Percentiles rank a stretch among this genome's conserved stretches.
phyloP scores from a whole-genome alignment of 306 rosid genomes.

The Erythrophleum fordii region DNA sequence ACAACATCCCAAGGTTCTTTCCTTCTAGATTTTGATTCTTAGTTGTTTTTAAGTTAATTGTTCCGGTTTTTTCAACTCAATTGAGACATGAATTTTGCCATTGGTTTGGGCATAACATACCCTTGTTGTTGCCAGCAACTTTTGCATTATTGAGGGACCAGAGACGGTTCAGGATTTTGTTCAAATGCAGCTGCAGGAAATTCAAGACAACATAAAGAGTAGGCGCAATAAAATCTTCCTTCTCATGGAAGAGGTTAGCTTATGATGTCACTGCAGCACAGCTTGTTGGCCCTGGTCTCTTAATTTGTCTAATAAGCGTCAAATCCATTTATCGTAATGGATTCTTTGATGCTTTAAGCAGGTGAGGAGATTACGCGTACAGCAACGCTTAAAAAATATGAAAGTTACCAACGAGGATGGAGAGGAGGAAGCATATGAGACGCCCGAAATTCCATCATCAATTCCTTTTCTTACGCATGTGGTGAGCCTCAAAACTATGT shows the following conservation, averaged over 20 bases:
- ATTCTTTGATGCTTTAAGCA: constrained; percentile 33
- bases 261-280: background rate
- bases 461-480: constrained; percentile 86
- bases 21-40: background rate
- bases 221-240: constrained; percentile 89
- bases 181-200: constrained; percentile 90
- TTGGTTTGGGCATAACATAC: constrained; percentile 6
- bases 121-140: constrained; percentile 56
- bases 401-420: constrained; percentile 44
- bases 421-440: constrained; percentile 75
- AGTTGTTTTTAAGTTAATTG: background rate
- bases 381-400: constrained; percentile 65
- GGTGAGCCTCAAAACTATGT: constrained; percentile 57
- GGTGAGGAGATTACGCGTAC: constrained; percentile 95
- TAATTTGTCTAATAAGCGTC: background rate
- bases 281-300: background rate
- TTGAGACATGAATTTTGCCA: constrained; percentile 17
- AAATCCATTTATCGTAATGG: background rate
- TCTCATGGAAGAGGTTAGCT: constrained; percentile 92
- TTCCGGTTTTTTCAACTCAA: background rate
- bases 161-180: constrained; percentile 94
- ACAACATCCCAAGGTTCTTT: constrained; percentile 64
- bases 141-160: constrained; percentile 97
- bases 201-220: constrained; percentile 84
- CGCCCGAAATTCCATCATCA: constrained; percentile 92